Conservation (phyloP, 257 asterid species). For the Osmanthus fragrans region DNA sequence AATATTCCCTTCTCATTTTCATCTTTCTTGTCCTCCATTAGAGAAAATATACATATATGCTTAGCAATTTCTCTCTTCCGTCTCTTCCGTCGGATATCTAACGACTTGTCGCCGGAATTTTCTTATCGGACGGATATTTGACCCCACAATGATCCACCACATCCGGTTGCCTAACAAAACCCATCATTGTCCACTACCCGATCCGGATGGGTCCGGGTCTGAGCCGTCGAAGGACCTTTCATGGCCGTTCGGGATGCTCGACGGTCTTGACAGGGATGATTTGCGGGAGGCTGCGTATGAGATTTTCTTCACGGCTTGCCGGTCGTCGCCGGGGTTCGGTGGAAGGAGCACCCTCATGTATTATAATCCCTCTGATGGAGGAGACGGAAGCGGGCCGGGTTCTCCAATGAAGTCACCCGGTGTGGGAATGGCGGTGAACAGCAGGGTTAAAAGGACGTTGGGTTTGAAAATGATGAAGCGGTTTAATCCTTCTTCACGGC, state of each 20-base stretch:
- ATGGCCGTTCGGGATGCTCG: conserved; percentile 57
- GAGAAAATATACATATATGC: conserved; percentile 22
- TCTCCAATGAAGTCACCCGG: conserved; percentile 59
- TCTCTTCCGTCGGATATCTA: conserved; percentile 38
- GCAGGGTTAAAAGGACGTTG: conserved; percentile 75
- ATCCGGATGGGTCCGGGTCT: conserved; percentile 17
- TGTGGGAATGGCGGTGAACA: conserved; percentile 94
- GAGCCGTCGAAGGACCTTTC: conserved; percentile 23
- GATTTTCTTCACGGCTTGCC: conserved; percentile 91
- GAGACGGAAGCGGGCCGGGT: conserved; percentile 51
- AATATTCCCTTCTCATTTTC: conserved; percentile 22
- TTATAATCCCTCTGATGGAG: conserved; percentile 50
- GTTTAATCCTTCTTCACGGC: conserved; percentile 49
- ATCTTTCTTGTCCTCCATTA: conserved; percentile 20
- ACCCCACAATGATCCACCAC: conserved; percentile 42
- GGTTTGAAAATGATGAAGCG: conserved; percentile 80
- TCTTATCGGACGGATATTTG: neutral
- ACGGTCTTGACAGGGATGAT: conserved; percentile 59
- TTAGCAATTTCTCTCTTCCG: conserved; percentile 40
- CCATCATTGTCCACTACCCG: conserved; percentile 25
- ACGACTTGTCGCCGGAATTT: conserved; percentile 22
- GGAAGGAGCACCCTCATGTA: conserved; percentile 49
- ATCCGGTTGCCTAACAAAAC: conserved; percentile 29
- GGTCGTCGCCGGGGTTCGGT: conserved; percentile 91
- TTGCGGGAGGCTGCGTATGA: conserved; percentile 86